Evolutionary conservation across 257 asterid genomes (phyloP).

Genomic region (Jacaranda copaia): DNA sequence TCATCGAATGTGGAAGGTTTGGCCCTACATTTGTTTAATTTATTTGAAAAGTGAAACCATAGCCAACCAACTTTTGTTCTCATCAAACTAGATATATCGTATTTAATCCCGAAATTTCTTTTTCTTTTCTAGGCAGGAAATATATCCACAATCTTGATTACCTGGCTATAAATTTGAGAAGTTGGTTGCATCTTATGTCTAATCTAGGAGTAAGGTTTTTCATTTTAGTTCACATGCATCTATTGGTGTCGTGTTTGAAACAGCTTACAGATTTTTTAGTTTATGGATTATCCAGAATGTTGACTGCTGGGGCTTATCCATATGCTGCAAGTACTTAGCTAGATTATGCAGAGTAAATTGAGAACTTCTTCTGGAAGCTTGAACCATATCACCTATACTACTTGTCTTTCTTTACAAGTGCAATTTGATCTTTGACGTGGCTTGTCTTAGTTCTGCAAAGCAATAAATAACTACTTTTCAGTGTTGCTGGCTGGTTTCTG

Average conservation of each 20-base stretch:
- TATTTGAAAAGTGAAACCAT: slow-evolving; percentile 14
- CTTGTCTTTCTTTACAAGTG: too few species aligned
- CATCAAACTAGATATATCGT: neutral
- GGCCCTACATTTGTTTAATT: slow-evolving; percentile 21
- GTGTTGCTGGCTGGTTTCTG: too few species aligned
- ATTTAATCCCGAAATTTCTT: neutral
- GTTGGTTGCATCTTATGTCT: slow-evolving; percentile 12
- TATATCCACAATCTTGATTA: slow-evolving; percentile 1
- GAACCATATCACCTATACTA: neutral
- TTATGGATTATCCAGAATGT: slow-evolving; percentile 5
- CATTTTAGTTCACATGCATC: neutral
- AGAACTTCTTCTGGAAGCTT: neutral
- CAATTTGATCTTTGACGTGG: too few species aligned
- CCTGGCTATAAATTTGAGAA: slow-evolving; percentile 17
- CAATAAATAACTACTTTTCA: too few species aligned
- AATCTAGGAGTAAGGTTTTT: neutral
- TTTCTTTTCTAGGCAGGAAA: neutral
- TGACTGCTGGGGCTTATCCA: slow-evolving; percentile 9
- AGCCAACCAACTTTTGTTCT: neutral
- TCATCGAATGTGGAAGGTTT: slow-evolving; percentile 72
- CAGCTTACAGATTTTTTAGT: neutral
- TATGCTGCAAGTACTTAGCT: neutral
- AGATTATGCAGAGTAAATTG: slow-evolving; percentile 1
- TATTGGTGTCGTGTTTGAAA: slow-evolving; percentile 9
- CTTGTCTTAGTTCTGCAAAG: too few species aligned